These are phyloP conservation scores for Coemansia sp. DNA, from an alignment of 192 early-diverging fungal genomes.

Conservation along the genomic window DNA sequence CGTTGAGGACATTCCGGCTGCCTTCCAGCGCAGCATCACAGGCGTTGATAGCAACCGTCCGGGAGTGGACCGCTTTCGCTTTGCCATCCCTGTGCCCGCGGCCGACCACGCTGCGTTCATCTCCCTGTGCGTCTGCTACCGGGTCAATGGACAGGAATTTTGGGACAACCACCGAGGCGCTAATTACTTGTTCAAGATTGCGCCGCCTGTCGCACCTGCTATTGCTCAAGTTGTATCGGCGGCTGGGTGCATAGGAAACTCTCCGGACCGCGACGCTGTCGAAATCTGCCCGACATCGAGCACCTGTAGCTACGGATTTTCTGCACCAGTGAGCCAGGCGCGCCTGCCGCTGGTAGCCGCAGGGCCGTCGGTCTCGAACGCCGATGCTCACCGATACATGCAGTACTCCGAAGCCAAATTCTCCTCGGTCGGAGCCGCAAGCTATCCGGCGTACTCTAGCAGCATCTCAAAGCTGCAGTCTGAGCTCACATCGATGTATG, in stretches of 20 bases:
- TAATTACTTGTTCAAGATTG: constrained; percentile 69
- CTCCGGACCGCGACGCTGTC: not conserved
- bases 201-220: not conserved
- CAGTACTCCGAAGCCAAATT: constrained; percentile 43
- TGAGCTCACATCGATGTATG: not conserved
- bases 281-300: constrained; percentile 1
- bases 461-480: constrained; percentile 1
- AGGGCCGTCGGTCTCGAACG: not conserved
- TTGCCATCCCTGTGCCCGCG: constrained; percentile 47
- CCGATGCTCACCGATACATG: constrained; percentile 42
- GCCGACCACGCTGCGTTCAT: constrained; percentile 25
- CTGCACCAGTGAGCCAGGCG: not conserved
- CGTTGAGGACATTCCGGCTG: constrained; percentile 61
- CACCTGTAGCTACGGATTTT: constrained; percentile 12
- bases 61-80: constrained; percentile 69
- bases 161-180: constrained; percentile 94
- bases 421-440: constrained; percentile 3
- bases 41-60: constrained; percentile 27
- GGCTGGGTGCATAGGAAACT: not conserved
- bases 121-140: constrained; percentile 64
- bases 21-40: constrained; percentile 57
- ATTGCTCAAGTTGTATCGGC: no score
- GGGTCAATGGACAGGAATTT: constrained; percentile 64
- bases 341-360: not conserved
- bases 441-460: not conserved